These are phyloP conservation scores for Solanum corneliomulleri DNA, from an alignment of 257 asterid genomes.

Conservation along the genomic window DNA sequence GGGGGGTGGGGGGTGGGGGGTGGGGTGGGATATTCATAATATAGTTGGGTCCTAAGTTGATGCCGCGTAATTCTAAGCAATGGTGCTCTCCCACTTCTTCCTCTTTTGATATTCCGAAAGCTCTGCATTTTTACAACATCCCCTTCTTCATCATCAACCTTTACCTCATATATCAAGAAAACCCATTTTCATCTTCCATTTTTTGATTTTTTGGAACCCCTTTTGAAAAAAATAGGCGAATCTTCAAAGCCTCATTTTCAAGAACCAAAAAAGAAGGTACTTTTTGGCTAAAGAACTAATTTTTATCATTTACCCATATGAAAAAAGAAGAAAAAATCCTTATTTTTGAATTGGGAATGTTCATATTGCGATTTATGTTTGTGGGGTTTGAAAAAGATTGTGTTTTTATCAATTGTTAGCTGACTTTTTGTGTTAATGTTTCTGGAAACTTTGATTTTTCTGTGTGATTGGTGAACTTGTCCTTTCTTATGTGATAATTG, in stretches of 20 bases:
- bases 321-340: neutral
- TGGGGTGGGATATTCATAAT: neutral
- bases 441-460: neutral
- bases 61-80: slow-evolving; percentile 19
- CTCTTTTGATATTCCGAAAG: slow-evolving; percentile 16
- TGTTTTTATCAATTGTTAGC: neutral
- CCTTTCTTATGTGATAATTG: neutral
- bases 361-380: neutral
- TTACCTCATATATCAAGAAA: neutral
- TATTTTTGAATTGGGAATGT: neutral
- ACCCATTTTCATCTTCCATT: neutral
- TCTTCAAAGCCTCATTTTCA: neutral
- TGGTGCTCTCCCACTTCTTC: slow-evolving; percentile 2
- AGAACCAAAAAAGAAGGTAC: neutral
- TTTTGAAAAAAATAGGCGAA: neutral
- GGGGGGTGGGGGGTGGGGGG: neutral
- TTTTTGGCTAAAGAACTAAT: neutral
- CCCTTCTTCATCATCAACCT: neutral
- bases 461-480: neutral
- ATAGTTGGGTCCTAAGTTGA: slow-evolving; percentile 4
- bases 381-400: neutral
- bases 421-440: neutral
- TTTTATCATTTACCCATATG: neutral
- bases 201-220: slow-evolving; percentile 6
- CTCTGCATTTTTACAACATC: slow-evolving; percentile 12